These are phyloP conservation scores for Priceomyces castillae DNA, from an alignment of 805 yeast genomes.

Conservation along the genomic window DNA sequence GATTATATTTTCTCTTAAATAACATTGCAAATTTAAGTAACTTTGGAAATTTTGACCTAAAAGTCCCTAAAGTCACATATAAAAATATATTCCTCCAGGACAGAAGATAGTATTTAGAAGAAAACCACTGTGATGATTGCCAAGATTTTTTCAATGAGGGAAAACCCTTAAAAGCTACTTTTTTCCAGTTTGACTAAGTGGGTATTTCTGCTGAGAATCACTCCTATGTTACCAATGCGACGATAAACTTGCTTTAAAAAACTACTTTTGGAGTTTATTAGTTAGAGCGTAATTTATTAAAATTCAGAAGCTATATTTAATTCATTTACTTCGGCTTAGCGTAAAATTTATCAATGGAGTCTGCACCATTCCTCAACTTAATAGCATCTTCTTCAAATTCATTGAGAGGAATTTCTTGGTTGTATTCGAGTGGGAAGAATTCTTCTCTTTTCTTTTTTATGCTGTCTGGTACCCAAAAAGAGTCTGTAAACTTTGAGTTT, in stretches of 20 bases:
- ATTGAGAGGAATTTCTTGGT: constrained; percentile 11
- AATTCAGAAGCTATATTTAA: no score
- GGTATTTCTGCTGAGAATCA: neutral
- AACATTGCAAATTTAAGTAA: no score
- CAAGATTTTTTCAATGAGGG: constrained; percentile 1
- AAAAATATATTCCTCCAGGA: neutral
- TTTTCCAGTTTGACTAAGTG: neutral
- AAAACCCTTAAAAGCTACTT: neutral
- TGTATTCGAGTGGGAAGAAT: constrained; percentile 8
- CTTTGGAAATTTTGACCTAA: no score
- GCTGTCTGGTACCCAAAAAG: constrained; percentile 6
- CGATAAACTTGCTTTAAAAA: no score
- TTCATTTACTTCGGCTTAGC: constrained; percentile 9
- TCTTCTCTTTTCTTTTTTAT: constrained; percentile 5
- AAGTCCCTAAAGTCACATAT: no score
- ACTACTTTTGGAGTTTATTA: no score
- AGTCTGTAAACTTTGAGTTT: constrained; percentile 9
- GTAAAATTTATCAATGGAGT: constrained; percentile 7
- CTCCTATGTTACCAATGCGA: neutral
- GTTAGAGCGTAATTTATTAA: no score
- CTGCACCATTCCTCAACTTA: constrained; percentile 7
- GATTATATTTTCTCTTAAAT: neutral
- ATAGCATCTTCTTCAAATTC: constrained; percentile 10
- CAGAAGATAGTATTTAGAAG: constrained; percentile 3
- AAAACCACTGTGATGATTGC: constrained; percentile 1